Percentiles rank a stretch among this genome's conserved stretches.
phyloP scores from a whole-genome alignment of 495 filamentous ascomycete species.

The Aspergillus saccharolyticus region DNA sequence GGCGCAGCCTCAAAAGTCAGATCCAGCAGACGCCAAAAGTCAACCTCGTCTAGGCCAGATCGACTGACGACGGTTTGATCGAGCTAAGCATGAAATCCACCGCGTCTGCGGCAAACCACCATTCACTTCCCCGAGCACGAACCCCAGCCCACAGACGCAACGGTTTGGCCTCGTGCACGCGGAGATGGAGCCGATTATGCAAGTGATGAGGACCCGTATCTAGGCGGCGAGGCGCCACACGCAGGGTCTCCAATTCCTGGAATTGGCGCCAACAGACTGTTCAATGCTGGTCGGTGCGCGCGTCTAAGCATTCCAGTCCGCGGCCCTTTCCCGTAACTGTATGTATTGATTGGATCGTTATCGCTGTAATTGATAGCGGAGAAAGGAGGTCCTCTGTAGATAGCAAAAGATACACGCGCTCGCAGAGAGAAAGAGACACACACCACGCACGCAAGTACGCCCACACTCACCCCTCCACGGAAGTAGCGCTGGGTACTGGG shows the following conservation, averaged over 20 bases:
- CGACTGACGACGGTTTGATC: constrained; percentile 17
- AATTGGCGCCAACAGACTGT: constrained; percentile 15
- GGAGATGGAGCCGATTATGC: constrained; percentile 36
- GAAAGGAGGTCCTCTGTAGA: neutral
- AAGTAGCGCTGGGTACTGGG: neutral
- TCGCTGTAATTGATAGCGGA: neutral
- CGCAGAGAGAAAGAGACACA: too few relatives aligned
- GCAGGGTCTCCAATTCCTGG: constrained; percentile 34
- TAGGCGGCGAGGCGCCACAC: constrained; percentile 31
- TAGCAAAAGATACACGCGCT: too few relatives aligned
- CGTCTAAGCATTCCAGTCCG: constrained; percentile 34
- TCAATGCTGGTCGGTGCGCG: constrained; percentile 19
- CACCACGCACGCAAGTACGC: neutral
- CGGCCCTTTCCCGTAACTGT: constrained; percentile 2
- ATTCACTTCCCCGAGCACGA: constrained; percentile 20
- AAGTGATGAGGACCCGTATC: constrained; percentile 35
- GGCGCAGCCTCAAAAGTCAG: constrained; percentile 24
- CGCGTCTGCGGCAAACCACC: constrained; percentile 25
- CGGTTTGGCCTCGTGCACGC: constrained; percentile 19
- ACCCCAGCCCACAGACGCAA: constrained; percentile 23
- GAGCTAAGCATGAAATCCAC: constrained; percentile 24
- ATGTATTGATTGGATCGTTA: neutral
- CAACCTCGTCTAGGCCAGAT: constrained; percentile 20
- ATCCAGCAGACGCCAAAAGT: constrained; percentile 24
- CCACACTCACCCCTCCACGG: neutral